Conservation (phyloP, 805 yeast genomes). For the Saturnispora sanitii region DNA sequence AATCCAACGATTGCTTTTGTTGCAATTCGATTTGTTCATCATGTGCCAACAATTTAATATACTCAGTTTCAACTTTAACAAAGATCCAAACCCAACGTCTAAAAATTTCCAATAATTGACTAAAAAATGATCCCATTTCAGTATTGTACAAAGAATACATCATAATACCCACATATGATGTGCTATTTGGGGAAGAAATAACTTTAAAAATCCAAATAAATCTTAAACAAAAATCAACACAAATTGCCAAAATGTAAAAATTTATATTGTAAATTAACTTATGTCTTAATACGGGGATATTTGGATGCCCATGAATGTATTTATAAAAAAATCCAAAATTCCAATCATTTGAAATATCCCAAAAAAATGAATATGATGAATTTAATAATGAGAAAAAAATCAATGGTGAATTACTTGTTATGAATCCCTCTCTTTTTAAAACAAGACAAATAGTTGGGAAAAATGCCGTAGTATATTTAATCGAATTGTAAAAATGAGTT, state of each 20-base stretch:
- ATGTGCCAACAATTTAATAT: constrained; percentile 21
- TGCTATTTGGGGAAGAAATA: constrained; percentile 1
- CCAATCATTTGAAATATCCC: constrained; percentile 95
- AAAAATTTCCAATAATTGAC: constrained; percentile 65
- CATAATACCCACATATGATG: constrained; percentile 11
- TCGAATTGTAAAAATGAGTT: constrained; percentile 57
- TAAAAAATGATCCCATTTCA: constrained; percentile 52
- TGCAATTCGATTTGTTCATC: constrained; percentile 19
- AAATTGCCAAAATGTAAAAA: constrained; percentile 48
- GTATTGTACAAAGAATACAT: constrained; percentile 27
- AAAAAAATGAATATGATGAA: constrained; percentile 67
- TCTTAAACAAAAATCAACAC: constrained; percentile 54
- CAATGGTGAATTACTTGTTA: constrained; percentile 31
- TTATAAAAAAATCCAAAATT: constrained; percentile 45
- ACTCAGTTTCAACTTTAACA: constrained; percentile 76
- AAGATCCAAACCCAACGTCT: constrained; percentile 90
- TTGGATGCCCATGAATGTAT: constrained; percentile 15
- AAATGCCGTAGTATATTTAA: constrained; percentile 61
- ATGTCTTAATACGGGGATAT: constrained; percentile 21
- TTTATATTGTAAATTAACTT: constrained; percentile 24
- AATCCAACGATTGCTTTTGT: constrained; percentile 4
- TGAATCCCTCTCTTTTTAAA: constrained; percentile 21
- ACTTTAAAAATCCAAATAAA: constrained; percentile 67
- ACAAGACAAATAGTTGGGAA: constrained; percentile 39
- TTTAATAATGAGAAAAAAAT: constrained; percentile 41